Percentiles rank a stretch among this genome's conserved stretches.
These are phyloP conservation scores for Scheffersomyces parashehatae DNA, from an alignment of 1,139 yeast genomes.

Conservation along the genomic window DNA sequence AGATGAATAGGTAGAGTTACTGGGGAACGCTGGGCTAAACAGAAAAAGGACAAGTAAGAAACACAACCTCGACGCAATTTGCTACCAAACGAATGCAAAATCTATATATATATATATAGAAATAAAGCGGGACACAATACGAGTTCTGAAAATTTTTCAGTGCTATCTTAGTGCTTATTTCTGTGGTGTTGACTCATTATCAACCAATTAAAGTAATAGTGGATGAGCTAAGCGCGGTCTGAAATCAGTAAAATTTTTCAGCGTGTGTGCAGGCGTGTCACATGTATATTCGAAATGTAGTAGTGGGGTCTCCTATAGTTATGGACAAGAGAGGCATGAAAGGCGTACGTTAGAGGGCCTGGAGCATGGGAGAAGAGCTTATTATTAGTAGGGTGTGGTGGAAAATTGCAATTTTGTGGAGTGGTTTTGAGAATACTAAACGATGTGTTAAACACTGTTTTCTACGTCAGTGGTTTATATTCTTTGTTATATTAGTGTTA, in stretches of 20 bases:
- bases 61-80: neutral
- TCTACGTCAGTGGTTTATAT: too few species aligned
- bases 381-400: too few species aligned
- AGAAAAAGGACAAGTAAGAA: conserved; percentile 3
- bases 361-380: too few species aligned
- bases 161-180: neutral
- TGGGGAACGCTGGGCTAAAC: conserved; percentile 1
- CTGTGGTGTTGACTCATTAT: conserved; percentile 22
- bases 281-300: too few species aligned
- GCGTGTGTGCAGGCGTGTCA: neutral
- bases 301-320: too few species aligned
- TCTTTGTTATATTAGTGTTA: too few species aligned
- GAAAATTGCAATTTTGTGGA: too few species aligned
- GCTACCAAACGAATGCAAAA: neutral
- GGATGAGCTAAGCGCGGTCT: conserved; percentile 40
- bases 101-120: neutral
- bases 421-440: too few species aligned
- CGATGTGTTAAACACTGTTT: too few species aligned
- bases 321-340: too few species aligned
- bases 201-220: conserved; percentile 36
- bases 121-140: neutral
- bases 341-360: too few species aligned
- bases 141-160: neutral
- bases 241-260: conserved; percentile 26
- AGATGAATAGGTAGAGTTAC: too few species aligned